phyloP scores from a whole-genome alignment of 331 rosid species.

The Cucumis variabilis region DNA sequence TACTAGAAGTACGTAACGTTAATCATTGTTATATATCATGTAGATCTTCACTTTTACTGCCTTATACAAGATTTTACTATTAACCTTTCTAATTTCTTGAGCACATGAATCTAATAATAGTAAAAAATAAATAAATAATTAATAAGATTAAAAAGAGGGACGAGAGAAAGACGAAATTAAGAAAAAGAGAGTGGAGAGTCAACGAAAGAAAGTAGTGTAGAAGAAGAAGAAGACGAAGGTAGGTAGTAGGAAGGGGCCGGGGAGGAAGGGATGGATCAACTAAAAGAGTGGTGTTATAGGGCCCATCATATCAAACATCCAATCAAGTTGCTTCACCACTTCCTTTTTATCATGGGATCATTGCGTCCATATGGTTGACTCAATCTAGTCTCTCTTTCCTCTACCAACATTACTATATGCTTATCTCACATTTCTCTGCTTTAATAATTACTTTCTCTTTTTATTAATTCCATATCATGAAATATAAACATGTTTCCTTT shows the following conservation, averaged over 20 bases:
- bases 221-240: neutral
- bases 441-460: no score
- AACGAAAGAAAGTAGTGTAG: neutral
- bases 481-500: no score
- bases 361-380: slow-evolving; percentile 5
- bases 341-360: neutral
- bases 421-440: no score
- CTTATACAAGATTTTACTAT: neutral
- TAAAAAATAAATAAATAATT: no score
- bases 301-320: slow-evolving; percentile 14
- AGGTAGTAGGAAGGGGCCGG: neutral
- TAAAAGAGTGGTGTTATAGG: slow-evolving; percentile 17
- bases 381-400: neutral
- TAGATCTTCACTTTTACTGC: no score
- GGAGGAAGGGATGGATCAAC: slow-evolving; percentile 16
- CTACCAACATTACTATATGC: no score
- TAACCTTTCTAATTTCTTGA: neutral
- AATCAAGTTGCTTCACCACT: neutral
- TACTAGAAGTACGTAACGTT: no score
- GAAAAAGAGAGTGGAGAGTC: neutral
- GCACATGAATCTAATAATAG: no score
- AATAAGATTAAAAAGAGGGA: neutral
- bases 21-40: no score
- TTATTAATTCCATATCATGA: no score
- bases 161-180: no score